Base-by-base conservation (phyloP, 305 asterid genomes). In the Solanum hybrid region DNA sequence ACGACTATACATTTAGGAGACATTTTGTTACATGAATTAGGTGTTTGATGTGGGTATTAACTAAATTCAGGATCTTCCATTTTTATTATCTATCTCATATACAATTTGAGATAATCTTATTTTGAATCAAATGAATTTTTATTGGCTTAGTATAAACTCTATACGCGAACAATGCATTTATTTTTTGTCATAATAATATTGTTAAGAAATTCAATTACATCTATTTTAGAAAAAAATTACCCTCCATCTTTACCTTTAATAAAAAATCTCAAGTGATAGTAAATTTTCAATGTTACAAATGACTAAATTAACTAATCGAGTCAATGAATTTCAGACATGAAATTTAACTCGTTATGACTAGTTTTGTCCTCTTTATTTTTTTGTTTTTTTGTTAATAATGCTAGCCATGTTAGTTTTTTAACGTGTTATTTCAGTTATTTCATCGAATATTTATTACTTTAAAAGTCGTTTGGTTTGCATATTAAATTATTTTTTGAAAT, bases 161-260 rank as follows among this genome's bases (percentile, higher is more conserved):
- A 14, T 3, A 6, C 0, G 22, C 1, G n/a, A 6, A 29, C 2
- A 6, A 29, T 0, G 0, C 0, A 7, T 31, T 29, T 75, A 14
- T 31, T 75, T 31, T 15, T 3, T 5, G 2, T 29, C 13, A 75
- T 15, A 31, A 75, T 2, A 2, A 75, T 75, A 34, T 7, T 32
- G 9, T 77, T 2, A 29, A 19, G 14, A 76, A 29, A 76, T 4
- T 76, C 37, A 73, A 73, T 32, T 73, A 29, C 6, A 1, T 64
- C 73, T 75, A 4, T 31, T 9, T 15, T 4, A 15, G 3, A 19
- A 15, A 75, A 2, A 2, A 75, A 2, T 34, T 34, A 17, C 13
- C 6, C 13, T 32, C 2, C 14, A 32, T 17, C 24, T 76, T 5
- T 4, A 10, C 10, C 2, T 5, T 34, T 77, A 77, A 77, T 0